Evolutionary conservation across 73 alveolate genomes (phyloP).

Genomic region (Loxodes magnus): DNA sequence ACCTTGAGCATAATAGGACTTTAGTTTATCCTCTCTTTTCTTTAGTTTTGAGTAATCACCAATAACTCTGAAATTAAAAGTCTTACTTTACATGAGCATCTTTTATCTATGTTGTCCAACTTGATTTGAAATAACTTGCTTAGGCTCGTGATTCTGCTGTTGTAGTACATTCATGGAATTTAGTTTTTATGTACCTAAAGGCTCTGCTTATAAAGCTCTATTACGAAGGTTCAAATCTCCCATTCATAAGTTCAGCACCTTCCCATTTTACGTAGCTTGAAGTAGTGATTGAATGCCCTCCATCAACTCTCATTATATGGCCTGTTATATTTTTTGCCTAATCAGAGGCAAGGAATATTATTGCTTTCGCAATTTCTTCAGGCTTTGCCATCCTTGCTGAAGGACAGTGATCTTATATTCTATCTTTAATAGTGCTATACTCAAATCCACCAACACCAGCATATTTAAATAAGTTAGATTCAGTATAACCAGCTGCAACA

Average conservation of each 20-base stretch:
- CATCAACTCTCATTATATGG: constrained; percentile 74
- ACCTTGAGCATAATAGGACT: too few species aligned
- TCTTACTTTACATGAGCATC: too few species aligned
- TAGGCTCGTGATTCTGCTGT: too few species aligned
- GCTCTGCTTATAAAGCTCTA: too few species aligned
- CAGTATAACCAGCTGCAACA: constrained; percentile 61
- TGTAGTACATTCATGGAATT: too few species aligned
- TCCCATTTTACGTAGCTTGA: constrained; percentile 65
- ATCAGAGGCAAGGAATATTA: constrained; percentile 63
- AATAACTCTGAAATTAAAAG: too few species aligned
- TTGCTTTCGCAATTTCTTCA: constrained; percentile 70
- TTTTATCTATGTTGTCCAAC: too few species aligned
- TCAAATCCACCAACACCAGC: constrained; percentile 53
- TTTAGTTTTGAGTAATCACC: too few species aligned
- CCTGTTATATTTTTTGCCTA: constrained; percentile 73
- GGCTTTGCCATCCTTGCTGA: constrained; percentile 53
- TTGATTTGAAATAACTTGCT: too few species aligned
- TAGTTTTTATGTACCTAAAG: too few species aligned
- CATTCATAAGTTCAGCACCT: constrained; percentile 63
- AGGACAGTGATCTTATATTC: constrained; percentile 60
- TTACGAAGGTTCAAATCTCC: constrained; percentile 76
- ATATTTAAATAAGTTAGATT: constrained; percentile 65
- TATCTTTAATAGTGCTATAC: constrained; percentile 38
- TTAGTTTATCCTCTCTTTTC: too few species aligned
- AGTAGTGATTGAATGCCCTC: constrained; percentile 70